These are phyloP conservation scores for Dothiorella sarmentorum DNA, from an alignment of 2,329 filamentous ascomycete species.

Conservation along the genomic window DNA sequence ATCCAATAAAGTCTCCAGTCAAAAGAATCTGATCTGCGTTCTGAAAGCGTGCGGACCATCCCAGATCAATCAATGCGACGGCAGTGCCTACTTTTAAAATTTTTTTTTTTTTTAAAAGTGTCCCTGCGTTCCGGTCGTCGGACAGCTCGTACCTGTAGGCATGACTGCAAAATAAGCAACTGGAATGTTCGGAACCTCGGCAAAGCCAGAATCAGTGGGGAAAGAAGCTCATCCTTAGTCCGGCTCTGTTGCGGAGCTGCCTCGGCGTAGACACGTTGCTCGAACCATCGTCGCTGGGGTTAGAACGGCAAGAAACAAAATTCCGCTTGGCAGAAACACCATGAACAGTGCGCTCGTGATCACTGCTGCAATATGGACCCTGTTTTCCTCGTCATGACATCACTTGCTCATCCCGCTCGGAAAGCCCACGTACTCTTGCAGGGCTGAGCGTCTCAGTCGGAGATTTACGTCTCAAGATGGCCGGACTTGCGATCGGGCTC, in stretches of 20 bases:
- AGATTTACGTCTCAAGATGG: background rate
- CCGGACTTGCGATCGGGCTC: background rate
- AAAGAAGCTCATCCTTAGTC: background rate
- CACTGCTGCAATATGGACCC: background rate
- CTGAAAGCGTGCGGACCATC: too few relatives aligned
- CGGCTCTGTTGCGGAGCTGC: background rate
- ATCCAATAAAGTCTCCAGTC: too few relatives aligned
- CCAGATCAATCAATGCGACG: too few relatives aligned
- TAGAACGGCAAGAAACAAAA: background rate
- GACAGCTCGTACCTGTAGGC: too few relatives aligned
- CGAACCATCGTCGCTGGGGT: background rate
- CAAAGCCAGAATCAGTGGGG: too few relatives aligned
- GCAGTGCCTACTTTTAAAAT: too few relatives aligned
- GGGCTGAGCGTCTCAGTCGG: background rate
- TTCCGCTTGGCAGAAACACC: background rate
- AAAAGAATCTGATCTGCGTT: too few relatives aligned
- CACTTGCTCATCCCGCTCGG: background rate
- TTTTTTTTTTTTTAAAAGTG: too few relatives aligned
- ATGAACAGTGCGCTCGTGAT: background rate
- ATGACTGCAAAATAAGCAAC: too few relatives aligned
- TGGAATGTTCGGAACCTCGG: too few relatives aligned
- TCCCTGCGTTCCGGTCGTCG: too few relatives aligned
- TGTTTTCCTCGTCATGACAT: background rate
- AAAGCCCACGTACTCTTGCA: background rate
- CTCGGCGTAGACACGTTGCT: background rate